These are phyloP conservation scores for Diaporthe amygdali DNA, from an alignment of 2,329 filamentous ascomycete species.

Conservation along the genomic window DNA sequence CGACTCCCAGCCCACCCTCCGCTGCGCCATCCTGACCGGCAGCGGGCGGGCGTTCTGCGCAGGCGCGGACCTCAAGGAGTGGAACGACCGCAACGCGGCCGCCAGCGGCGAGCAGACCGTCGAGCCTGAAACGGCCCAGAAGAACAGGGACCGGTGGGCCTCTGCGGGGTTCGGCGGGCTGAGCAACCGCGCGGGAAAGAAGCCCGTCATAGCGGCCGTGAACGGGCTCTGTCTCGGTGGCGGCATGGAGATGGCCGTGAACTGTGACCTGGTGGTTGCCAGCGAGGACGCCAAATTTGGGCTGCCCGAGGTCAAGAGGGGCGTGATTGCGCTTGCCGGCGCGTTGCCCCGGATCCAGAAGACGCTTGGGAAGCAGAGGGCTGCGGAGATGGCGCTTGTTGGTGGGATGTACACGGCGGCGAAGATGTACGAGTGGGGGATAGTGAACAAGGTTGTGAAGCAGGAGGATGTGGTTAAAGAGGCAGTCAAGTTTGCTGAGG, in stretches of 20 bases:
- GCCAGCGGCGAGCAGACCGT: conserved; percentile 17
- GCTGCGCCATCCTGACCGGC: conserved; percentile 69
- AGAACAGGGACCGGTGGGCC: not conserved
- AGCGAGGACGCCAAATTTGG: conserved; percentile 63
- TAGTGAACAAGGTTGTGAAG: conserved; percentile 71
- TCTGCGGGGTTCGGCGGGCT: conserved; percentile 68
- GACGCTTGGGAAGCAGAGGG: conserved; percentile 70
- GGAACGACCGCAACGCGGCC: conserved; percentile 51
- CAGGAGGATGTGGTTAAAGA: conserved; percentile 52
- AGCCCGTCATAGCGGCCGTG: conserved; percentile 78
- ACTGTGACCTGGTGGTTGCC: conserved; percentile 75
- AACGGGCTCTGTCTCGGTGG: conserved; percentile 79
- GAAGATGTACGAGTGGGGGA: conserved; percentile 68
- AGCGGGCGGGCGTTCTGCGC: conserved; percentile 70
- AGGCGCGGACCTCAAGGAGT: conserved; percentile 72
- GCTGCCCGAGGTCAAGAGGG: conserved; percentile 74
- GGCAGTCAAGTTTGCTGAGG: conserved; percentile 65
- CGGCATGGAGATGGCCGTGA: conserved; percentile 77
- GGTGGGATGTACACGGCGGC: conserved; percentile 64
- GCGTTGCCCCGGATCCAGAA: conserved; percentile 70
- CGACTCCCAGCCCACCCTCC: conserved; percentile 64
- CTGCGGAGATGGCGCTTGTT: conserved; percentile 73
- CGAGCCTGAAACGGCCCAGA: conserved; percentile 36
- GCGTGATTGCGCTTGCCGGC: conserved; percentile 74
- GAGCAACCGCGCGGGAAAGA: conserved; percentile 70